Evolutionary conservation across 1,284 basidiomycete genomes (phyloP).

Genomic region (Sanguinoderma infundibulare): DNA sequence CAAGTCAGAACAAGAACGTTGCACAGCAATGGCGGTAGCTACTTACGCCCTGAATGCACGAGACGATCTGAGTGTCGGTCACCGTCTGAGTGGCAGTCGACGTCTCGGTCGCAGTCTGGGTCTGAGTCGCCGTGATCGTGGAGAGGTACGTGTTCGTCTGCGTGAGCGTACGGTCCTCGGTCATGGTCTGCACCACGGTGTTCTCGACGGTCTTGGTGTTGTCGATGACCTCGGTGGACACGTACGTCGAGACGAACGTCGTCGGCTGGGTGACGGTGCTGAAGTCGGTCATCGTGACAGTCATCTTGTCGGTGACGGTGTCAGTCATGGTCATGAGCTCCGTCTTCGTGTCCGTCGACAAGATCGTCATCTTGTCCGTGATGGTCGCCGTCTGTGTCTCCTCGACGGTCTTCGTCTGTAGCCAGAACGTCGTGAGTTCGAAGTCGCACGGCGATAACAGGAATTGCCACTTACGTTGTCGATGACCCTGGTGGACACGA

Average conservation of each 20-base stretch:
- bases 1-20: background rate
- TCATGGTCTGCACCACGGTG: conserved; percentile 35
- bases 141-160: conserved; percentile 28
- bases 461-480: conserved; percentile 52
- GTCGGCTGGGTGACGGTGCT: conserved; percentile 43
- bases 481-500: conserved; percentile 60
- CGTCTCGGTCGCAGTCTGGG: conserved; percentile 45
- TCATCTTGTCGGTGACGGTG: conserved; percentile 34
- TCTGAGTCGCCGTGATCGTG: conserved; percentile 23
- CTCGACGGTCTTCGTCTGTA: conserved; percentile 38
- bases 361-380: conserved; percentile 32
- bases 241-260: conserved; percentile 57
- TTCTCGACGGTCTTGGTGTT: conserved; percentile 42
- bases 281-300: conserved; percentile 36
- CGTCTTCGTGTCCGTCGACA: conserved; percentile 49
- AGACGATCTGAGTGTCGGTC: conserved; percentile 45
- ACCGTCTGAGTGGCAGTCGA: conserved; percentile 28
- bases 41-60: conserved; percentile 56
- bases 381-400: conserved; percentile 33
- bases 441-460: background rate
- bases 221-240: conserved; percentile 62
- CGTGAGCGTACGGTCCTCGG: conserved; percentile 34
- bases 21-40: background rate
- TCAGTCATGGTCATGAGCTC: conserved; percentile 38
- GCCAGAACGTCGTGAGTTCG: background rate